Evolutionary conservation across 192 early-diverging fungal genomes (phyloP).

Genomic region (Funneliformis mosseae): DNA sequence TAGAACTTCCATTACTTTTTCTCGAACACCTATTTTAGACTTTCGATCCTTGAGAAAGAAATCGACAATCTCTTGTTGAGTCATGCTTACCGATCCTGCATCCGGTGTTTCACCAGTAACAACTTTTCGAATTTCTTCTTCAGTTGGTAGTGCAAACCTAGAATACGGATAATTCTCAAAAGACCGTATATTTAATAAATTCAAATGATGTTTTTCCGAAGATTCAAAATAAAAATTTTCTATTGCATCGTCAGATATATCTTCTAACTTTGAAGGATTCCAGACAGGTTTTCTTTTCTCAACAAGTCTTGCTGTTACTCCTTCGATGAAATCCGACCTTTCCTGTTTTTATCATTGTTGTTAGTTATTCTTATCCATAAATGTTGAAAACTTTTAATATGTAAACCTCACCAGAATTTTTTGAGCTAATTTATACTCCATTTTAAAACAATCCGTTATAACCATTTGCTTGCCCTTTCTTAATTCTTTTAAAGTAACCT

Average conservation of each 20-base stretch:
- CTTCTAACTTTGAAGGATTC: constrained; percentile 63
- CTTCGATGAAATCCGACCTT: constrained; percentile 86
- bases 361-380: background rate
- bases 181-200: constrained; percentile 45
- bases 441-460: constrained; percentile 80
- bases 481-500: constrained; percentile 75
- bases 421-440: constrained; percentile 84
- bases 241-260: constrained; percentile 55
- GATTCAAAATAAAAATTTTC: constrained; percentile 58
- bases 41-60: constrained; percentile 61
- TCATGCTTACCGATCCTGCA: constrained; percentile 61
- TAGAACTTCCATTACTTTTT: constrained; percentile 68
- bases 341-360: constrained; percentile 34
- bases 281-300: constrained; percentile 71
- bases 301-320: constrained; percentile 79
- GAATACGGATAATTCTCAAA: constrained; percentile 62
- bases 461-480: constrained; percentile 65
- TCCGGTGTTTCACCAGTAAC: constrained; percentile 67
- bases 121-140: constrained; percentile 63
- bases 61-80: constrained; percentile 55
- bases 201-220: constrained; percentile 35
- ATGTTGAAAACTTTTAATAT: background rate
- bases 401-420: constrained; percentile 58
- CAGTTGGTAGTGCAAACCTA: constrained; percentile 65
- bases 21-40: constrained; percentile 67